phyloP scores from a whole-genome alignment of 768 basidiomycete genomes.

The Suillus weaverae region DNA sequence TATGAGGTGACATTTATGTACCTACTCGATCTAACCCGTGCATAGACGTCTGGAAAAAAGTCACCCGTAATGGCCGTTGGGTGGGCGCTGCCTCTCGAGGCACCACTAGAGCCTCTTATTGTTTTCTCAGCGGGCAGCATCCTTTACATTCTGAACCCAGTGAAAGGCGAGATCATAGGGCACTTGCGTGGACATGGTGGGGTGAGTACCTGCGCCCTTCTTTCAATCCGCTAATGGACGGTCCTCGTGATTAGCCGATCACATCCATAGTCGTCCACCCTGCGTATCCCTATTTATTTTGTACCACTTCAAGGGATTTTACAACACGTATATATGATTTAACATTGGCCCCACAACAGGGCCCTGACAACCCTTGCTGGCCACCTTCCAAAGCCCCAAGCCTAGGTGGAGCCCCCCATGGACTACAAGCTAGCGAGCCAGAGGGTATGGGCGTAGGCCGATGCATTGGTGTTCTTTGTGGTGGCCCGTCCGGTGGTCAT shows the following conservation, averaged over 20 bases:
- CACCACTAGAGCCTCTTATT: constrained; percentile 57
- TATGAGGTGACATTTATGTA: neutral
- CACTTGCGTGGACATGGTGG: constrained; percentile 71
- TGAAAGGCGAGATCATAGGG: constrained; percentile 40
- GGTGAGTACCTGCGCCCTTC: constrained; percentile 40
- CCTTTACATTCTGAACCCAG: constrained; percentile 55
- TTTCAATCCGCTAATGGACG: constrained; percentile 10
- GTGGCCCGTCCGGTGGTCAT: constrained; percentile 75
- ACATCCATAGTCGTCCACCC: constrained; percentile 71
- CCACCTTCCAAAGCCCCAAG: constrained; percentile 49
- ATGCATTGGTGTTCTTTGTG: constrained; percentile 65
- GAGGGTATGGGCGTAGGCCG: constrained; percentile 61
- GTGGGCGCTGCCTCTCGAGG: constrained; percentile 53
- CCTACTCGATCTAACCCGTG: neutral
- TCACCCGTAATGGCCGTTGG: constrained; percentile 37
- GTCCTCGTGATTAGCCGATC: constrained; percentile 46
- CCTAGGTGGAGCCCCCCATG: constrained; percentile 68
- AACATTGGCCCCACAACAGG: constrained; percentile 31
- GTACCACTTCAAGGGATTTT: constrained; percentile 73
- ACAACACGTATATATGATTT: constrained; percentile 73
- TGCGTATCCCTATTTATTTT: constrained; percentile 54
- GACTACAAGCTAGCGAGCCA: constrained; percentile 54
- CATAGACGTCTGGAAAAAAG: neutral
- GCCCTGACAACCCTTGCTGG: constrained; percentile 59
- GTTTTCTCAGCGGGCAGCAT: constrained; percentile 55